Conservation (phyloP, 2,329 filamentous ascomycete genomes). For the Bipolaris oryzae region DNA sequence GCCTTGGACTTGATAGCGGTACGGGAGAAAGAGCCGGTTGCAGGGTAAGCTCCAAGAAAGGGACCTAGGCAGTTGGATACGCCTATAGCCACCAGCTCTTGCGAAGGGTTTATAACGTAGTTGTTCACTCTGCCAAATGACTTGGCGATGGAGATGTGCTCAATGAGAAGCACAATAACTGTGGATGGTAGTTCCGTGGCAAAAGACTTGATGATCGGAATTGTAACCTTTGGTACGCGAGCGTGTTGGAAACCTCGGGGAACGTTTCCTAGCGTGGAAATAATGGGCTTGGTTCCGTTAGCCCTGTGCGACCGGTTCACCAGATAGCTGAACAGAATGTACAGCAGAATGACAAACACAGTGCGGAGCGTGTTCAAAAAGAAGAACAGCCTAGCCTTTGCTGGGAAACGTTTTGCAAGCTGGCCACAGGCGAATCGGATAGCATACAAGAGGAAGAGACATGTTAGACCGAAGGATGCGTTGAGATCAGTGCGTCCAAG, state of each 20-base stretch:
- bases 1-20: conserved; percentile 98
- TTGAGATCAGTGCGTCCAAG: conserved; percentile 69
- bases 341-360: conserved; percentile 88
- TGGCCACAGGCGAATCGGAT: conserved; percentile 66
- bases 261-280: conserved; percentile 76
- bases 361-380: conserved; percentile 90
- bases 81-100: conserved; percentile 94
- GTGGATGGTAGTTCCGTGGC: conserved; percentile 77
- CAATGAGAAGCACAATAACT: conserved; percentile 90
- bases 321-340: conserved; percentile 88
- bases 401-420: conserved; percentile 71
- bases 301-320: conserved; percentile 66
- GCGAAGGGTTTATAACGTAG: conserved; percentile 95
- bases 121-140: conserved; percentile 96
- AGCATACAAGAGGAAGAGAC: conserved; percentile 76
- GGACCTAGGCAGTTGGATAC: conserved; percentile 88
- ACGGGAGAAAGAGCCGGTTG: conserved; percentile 93
- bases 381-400: conserved; percentile 76
- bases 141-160: conserved; percentile 97
- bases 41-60: conserved; percentile 88
- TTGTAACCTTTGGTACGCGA: conserved; percentile 71
- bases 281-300: conserved; percentile 61
- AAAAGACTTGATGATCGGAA: conserved; percentile 70
- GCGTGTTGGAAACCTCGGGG: conserved; percentile 87
- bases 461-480: conserved; percentile 84